Percentiles rank a stretch among this genome's conserved stretches.
Evolutionary conservation across 2,329 filamentous ascomycete genomes (phyloP).

Genomic region (Microcera coccophila): DNA sequence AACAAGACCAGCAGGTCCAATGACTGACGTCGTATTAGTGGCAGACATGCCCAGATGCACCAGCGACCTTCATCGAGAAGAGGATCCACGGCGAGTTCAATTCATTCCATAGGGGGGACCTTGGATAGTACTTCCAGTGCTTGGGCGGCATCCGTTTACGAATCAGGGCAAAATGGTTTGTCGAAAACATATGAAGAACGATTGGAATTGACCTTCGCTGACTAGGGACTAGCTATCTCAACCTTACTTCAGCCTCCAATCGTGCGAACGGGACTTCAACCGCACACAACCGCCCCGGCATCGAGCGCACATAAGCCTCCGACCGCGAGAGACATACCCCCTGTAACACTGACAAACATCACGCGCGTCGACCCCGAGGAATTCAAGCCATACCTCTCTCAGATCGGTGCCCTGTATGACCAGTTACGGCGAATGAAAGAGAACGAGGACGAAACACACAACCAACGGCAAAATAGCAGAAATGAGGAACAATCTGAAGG

Average conservation of each 20-base stretch:
- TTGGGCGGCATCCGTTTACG: conserved; percentile 55
- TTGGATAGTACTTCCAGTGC: conserved; percentile 64
- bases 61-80: conserved; percentile 56
- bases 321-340: conserved; percentile 84
- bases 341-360: conserved; percentile 86
- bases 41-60: conserved; percentile 43
- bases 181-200: conserved; percentile 5
- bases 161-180: conserved; percentile 80
- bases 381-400: conserved; percentile 79
- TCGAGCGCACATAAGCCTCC: conserved; percentile 77
- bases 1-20: not conserved
- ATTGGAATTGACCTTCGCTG: conserved; percentile 8
- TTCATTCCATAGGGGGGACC: conserved; percentile 80
- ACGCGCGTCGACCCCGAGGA: conserved; percentile 72
- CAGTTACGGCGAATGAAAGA: conserved; percentile 82
- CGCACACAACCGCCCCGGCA: conserved; percentile 66
- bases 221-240: conserved; percentile 65
- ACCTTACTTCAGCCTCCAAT: conserved; percentile 90
- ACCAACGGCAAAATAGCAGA: conserved; percentile 37
- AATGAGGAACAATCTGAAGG: conserved; percentile 41
- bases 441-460: conserved; percentile 61
- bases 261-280: conserved; percentile 78
- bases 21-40: conserved; percentile 27
- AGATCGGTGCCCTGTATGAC: conserved; percentile 85
- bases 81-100: conserved; percentile 82